Evolutionary conservation across 2,329 filamentous ascomycete genomes (phyloP), one percentile per base, ranked within the genome.

Genomic region (Claviceps monticola): DNA sequence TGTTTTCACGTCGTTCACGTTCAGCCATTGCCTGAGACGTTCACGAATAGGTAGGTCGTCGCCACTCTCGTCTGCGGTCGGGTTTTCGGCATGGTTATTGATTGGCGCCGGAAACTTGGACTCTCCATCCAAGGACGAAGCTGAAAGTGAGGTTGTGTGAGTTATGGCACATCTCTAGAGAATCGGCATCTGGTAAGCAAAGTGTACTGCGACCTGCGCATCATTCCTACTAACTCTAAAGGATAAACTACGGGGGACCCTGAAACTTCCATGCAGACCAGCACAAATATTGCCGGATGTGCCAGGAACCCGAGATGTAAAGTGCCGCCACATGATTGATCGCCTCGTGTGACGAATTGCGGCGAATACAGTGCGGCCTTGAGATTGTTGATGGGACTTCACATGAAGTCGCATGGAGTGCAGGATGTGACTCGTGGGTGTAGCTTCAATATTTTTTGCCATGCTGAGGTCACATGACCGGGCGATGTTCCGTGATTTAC

Each of bases 11-110:
- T 63, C 60, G 50, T 74, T 68, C 49, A 68, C 61, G 16, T 56
- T 50, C 46, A 69, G 64, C 73, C 73, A 76, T 56, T 60, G 55
- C 29, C 64, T 65, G 26, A 78, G 63, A 14, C 64, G 65, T 39
- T 71, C 58, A 39, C 73, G 69, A 43, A 75, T 71, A 14, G 56
- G 56, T 37, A 56, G 45, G 19, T 17, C 16, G n/a, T 37, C 43
- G n/a, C 48, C 42, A 49, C 54, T 19, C 47, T 44, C 8, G 39
- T 36, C 34, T 13, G 37, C 11, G 16, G 11, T 19, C 3, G 50
- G 19, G n/a, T 38, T 17, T 29, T 46, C 19, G 26, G 21, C 29
- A 19, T 48, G 8, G 6, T 50, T 17, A 9, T 48, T 26, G 13
- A 7, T 6, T 14, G 17, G 17, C n/a, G 21, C n/a, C 6, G 48